Base-by-base conservation (phyloP, 1,139 yeast genomes). In the Lodderomyces oxycetoniae region DNA sequence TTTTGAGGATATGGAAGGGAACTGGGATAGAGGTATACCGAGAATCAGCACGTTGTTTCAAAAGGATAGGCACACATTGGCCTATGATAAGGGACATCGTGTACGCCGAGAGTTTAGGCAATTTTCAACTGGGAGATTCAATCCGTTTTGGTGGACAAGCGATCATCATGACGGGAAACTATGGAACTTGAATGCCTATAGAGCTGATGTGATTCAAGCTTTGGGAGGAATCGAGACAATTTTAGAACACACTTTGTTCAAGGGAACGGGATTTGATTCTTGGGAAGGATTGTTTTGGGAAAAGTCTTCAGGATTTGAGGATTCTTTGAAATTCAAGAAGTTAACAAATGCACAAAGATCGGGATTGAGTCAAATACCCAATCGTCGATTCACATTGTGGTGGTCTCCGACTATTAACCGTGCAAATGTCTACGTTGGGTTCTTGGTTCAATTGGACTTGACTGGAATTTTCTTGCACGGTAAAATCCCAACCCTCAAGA, bases 241-340 rank as follows among this genome's bases (percentile, higher is more conserved):
- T 53, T 60, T 93, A 43, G 98, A 91, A 50, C 99, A 93, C 50
- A 88, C 98, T 0, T 61, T 93, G 34, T 93, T 91, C 65, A 86
- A 86, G 53, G 98, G 95, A 14, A 93, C 99, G 1, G 98, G 98
- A 0, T 93, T 93, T 54, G 95, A 85, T 48, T 85, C 94, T 7
- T 93, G 98, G 98, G 99, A 93, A 63, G 98, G 98, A 3, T 65
- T 93, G 17, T 93, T 93, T 57, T 93, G 99, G 99, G 98, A 93
- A 52, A 87, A 87, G 50, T 91, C 94, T 0, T 80, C 95, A 17
- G 98, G 98, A 0, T 91, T 89, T 55, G 99, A 93, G 56, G 98
- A 93, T 49, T 84, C 96, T 0, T 73, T 93, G 71, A 91, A 89
- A 55, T 86, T 88, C 59, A 87, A 89, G 55, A 93, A 89, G 55